Base-by-base conservation (phyloP, 2,329 filamentous ascomycete species). In the Talaromyces sp. region DNA sequence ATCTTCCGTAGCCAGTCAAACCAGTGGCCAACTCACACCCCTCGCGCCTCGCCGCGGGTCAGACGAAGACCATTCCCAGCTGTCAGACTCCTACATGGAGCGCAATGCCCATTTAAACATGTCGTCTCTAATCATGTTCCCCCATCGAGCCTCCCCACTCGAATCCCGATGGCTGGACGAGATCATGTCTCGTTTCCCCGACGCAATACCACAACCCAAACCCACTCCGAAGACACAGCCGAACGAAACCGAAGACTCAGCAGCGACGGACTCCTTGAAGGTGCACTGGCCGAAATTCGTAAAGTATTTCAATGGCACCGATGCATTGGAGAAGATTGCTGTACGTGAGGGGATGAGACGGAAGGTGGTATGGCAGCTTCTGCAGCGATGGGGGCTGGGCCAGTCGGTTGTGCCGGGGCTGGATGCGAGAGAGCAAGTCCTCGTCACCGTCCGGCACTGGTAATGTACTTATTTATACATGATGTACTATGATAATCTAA, bases 281-380 rank as follows among this genome's bases (percentile, higher is more conserved):
- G 84, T 87, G 64, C 84, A 86, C 57, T 96, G 93, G 90, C 85
- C 87, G 2, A 81, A 84, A 52, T 87, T 97, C 70, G 85, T 89
- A 71, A 92, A 90, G 76, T 95, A 97, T 76, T 92, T 98, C 71
- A 93, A 98, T 75, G 95, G 95, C 0, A 85, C 84, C 64, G 88
- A 90, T 73, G 88, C 93, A 2, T 82, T 98, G 66, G 95, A 99
- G 79, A 88, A 93, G 70, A 90, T 99, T 69, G 87, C 90, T 1
- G 81, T 95, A n/a, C 85, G 90, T 64, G 92, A 97, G 78, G 90
- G 91, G 6, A 85, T 96, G 80, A 96, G 95, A 81, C 84, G 92
- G 64, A 96, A 94, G 78, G 75, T 80, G 48, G 83, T 87, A 3
- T 81, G 81, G 78, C 77, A 79, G 68, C 70, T 86, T 65, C 76